Percentiles rank a stretch among this genome's conserved stretches.
phyloP scores from a whole-genome alignment of 2,329 filamentous ascomycete genomes.

The Diaporthe ampelina region DNA sequence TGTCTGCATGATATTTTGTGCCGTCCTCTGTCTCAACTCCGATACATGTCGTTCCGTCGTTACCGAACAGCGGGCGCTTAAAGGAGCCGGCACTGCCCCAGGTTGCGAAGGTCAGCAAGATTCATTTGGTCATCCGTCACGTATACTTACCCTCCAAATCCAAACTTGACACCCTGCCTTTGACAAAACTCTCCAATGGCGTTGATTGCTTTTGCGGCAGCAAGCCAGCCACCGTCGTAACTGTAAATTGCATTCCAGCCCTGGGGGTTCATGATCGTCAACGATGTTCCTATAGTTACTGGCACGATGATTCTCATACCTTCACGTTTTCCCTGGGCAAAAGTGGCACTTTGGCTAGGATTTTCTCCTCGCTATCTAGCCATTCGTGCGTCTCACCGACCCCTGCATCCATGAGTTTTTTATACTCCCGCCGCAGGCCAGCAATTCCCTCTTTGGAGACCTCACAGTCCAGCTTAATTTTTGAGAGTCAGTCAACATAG shows the following conservation, averaged over 20 bases:
- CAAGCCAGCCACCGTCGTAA: conserved; percentile 61
- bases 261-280: conserved; percentile 37
- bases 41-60: conserved; percentile 53
- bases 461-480: conserved; percentile 50
- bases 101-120: background rate
- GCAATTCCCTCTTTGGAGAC: conserved; percentile 51
- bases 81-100: conserved; percentile 56
- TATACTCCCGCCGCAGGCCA: conserved; percentile 52
- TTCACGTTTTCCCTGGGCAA: conserved; percentile 56
- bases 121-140: conserved; percentile 11
- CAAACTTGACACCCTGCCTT: conserved; percentile 56
- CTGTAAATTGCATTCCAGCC: conserved; percentile 62
- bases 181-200: conserved; percentile 57
- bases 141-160: conserved; percentile 52
- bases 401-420: conserved; percentile 50
- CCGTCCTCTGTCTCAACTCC: conserved; percentile 58
- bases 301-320: conserved; percentile 40
- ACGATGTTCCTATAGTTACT: background rate
- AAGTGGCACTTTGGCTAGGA: conserved; percentile 56
- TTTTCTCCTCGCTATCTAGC: conserved; percentile 60
- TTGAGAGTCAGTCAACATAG: background rate
- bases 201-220: conserved; percentile 61
- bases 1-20: conserved; percentile 57
- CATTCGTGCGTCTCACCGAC: conserved; percentile 59
- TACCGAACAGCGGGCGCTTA: conserved; percentile 55